phyloP scores from a whole-genome alignment of 768 basidiomycete genomes.

The Tricholoma hemisulphureum region DNA sequence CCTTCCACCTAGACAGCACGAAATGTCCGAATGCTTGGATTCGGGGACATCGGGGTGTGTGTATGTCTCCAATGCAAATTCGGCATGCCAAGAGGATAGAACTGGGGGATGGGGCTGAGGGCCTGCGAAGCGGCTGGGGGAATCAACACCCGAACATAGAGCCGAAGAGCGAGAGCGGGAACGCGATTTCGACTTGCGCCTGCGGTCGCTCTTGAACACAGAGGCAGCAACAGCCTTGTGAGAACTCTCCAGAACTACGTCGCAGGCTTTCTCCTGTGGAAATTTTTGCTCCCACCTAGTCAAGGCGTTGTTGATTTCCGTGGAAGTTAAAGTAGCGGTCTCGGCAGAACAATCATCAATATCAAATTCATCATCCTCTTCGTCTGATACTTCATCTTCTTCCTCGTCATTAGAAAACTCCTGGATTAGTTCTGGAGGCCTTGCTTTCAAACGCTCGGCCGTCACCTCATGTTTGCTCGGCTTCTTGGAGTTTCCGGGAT shows the following conservation, averaged over 20 bases:
- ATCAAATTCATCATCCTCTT: conserved; percentile 75
- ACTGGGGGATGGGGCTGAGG: conserved; percentile 49
- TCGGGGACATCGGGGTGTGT: conserved; percentile 12
- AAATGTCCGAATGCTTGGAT: conserved; percentile 7
- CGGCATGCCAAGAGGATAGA: conserved; percentile 50
- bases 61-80: conserved; percentile 36
- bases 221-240: conserved; percentile 29
- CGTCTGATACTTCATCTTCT: conserved; percentile 49
- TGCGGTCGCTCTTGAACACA: conserved; percentile 30
- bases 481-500: conserved; percentile 45
- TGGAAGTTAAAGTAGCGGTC: conserved; percentile 18
- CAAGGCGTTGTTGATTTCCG: conserved; percentile 4
- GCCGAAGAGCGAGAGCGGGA: conserved; percentile 41
- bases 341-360: conserved; percentile 87
- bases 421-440: conserved; percentile 14
- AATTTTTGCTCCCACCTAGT: conserved; percentile 14
- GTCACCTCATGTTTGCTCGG: conserved; percentile 17
- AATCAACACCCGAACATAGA: conserved; percentile 58
- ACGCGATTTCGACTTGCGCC: conserved; percentile 40
- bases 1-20: conserved; percentile 36
- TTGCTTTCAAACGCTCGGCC: conserved; percentile 9
- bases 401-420: conserved; percentile 29
- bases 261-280: conserved; percentile 28
- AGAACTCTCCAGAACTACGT: conserved; percentile 25
- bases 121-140: conserved; percentile 58